These are phyloP conservation scores for Talaromyces thailandensis DNA, from an alignment of 495 filamentous ascomycete species.

Conservation along the genomic window DNA sequence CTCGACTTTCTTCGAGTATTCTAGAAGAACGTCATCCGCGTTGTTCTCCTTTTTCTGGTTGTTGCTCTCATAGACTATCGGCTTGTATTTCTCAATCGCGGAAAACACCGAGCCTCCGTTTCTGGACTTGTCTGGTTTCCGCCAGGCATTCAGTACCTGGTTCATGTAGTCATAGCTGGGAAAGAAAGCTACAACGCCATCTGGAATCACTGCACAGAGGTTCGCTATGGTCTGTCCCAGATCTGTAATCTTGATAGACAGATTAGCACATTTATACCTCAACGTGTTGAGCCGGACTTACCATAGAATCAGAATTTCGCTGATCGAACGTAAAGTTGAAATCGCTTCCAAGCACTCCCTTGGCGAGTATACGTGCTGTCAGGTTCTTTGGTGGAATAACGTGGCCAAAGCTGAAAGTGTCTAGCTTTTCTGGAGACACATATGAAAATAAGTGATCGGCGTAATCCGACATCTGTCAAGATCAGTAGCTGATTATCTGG, in stretches of 20 bases:
- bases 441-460: conserved; percentile 76
- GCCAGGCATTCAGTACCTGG: conserved; percentile 62
- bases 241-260: conserved; percentile 54
- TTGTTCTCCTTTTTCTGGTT: conserved; percentile 32
- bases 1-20: conserved; percentile 64
- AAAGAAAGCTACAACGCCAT: conserved; percentile 94
- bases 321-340: conserved; percentile 87
- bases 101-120: conserved; percentile 20
- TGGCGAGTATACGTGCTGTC: conserved; percentile 55
- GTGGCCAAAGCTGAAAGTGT: conserved; percentile 85
- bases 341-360: conserved; percentile 43
- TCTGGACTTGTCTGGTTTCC: conserved; percentile 25
- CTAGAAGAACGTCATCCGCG: conserved; percentile 58
- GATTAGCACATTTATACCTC: background rate
- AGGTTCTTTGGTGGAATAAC: conserved; percentile 82
- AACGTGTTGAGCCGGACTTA: conserved; percentile 14
- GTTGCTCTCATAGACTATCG: conserved; percentile 51
- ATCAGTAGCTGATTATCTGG: conserved; percentile 3
- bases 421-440: conserved; percentile 51
- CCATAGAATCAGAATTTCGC: conserved; percentile 49
- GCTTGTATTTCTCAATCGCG: conserved; percentile 49
- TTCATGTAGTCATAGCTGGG: conserved; percentile 88
- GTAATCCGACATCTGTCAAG: conserved; percentile 72
- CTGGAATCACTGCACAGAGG: conserved; percentile 64
- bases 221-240: conserved; percentile 66